Base-by-base conservation (phyloP, 2,329 filamentous ascomycete species). In the Lojkania enalia region DNA sequence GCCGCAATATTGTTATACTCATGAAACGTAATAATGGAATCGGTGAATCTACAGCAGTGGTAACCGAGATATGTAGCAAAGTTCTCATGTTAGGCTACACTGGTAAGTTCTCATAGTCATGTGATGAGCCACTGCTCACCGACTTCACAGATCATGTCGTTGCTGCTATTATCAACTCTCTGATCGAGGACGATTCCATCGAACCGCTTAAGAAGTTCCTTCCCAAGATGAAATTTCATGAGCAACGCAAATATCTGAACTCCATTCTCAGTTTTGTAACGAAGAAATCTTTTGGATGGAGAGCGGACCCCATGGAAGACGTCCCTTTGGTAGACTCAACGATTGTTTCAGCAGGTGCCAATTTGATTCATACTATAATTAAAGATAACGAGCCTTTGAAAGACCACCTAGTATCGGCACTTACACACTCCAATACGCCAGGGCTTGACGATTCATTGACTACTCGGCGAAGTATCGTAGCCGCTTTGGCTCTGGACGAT, bases 21-120 rank as follows among this genome's bases (percentile, higher is more conserved):
- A 65, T 84, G 69, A 74, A 69, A 60, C 32, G 64, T 4, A 45
- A 57, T 11, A 54, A 66, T 51, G 21, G 51, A 44, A 55, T 67
- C 64, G 53, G 69, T 38, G 67, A 77, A 71, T 39, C 48, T 20
- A 14, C 37, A 5, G 20, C 33, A 4, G 56, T 59, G 20, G 30
- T 58, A 5, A 68, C 72, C 30, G 73, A 76, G 35, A 55, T 84
- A 5, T 69, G 74, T 15, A 74, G 80, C 3, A 84, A 85, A 50
- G 76, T 82, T 1, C 71, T 92, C 46, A 84, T 80, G 20, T 67
- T 96, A 20, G 89, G 88, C 2, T 89, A 94, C 68, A 74, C 78
- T 41, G 85, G 88, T 61, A 37, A 48, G 56, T 51, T 27, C 5
- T 13, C 5, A 11, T 15, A 33, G 9, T 33, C 9, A 11, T 11